Percentiles rank a stretch among this genome's conserved stretches.
These are phyloP conservation scores for Phytopythium montanum DNA, from an alignment of 352 stramenopile species.

Conservation along the genomic window DNA sequence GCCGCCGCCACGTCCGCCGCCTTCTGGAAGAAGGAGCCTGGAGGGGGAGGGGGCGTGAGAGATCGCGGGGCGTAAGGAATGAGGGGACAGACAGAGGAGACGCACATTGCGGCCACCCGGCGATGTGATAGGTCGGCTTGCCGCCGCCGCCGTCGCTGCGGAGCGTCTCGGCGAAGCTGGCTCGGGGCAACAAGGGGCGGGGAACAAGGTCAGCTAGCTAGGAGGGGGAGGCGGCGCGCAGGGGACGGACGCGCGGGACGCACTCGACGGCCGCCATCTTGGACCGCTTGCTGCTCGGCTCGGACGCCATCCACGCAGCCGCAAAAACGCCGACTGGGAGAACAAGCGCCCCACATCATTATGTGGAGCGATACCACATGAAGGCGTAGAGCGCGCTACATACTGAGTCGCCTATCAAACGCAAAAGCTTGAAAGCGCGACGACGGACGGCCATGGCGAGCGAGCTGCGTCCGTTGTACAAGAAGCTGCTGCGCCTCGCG, in stretches of 20 bases:
- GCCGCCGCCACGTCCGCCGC: conserved; percentile 48
- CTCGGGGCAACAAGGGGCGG: not conserved
- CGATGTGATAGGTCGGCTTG: conserved; percentile 55
- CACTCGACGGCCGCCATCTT: conserved; percentile 58
- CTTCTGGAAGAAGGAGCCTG: conserved; percentile 55
- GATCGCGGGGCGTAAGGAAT: not conserved
- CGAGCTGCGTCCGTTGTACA: conserved; percentile 76
- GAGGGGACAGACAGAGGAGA: not conserved
- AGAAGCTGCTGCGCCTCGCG: conserved; percentile 78
- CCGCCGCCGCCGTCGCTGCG: conserved; percentile 13
- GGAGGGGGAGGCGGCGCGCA: not conserved
- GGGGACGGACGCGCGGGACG: conserved; percentile 13
- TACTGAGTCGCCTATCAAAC: not conserved
- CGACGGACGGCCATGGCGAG: conserved; percentile 14
- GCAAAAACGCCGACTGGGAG: not conserved
- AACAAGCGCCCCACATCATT: too few relatives aligned
- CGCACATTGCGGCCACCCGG: conserved; percentile 64
- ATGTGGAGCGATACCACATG: too few relatives aligned
- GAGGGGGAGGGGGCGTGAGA: not conserved
- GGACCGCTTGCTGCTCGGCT: conserved; percentile 14
- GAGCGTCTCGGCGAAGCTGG: conserved; percentile 43
- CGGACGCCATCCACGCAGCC: conserved; percentile 3
- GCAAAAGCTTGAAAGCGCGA: not conserved
- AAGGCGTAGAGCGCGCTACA: too few relatives aligned
- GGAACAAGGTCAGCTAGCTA: not conserved